phyloP scores from a whole-genome alignment of 208 protist species.

The Trypanosoma vivax region DNA sequence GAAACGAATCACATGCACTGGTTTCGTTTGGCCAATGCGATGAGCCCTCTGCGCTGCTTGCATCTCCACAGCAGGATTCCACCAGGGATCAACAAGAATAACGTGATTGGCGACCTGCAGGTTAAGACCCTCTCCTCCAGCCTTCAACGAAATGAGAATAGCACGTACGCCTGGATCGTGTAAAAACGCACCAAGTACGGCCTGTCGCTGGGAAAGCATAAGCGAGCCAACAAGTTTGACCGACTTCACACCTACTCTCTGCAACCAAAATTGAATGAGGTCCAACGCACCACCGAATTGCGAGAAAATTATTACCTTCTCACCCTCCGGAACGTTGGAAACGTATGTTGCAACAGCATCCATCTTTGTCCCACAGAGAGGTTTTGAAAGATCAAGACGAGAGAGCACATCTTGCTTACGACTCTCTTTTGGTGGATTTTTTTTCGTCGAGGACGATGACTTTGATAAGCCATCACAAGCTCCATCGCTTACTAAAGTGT shows the following conservation, averaged over 20 bases:
- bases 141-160: conserved; percentile 97
- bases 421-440: background rate
- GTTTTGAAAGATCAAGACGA: conserved; percentile 68
- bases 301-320: conserved; percentile 92
- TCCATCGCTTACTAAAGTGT: conserved; percentile 10
- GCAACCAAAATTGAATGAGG: conserved; percentile 87
- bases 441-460: background rate
- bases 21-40: conserved; percentile 96
- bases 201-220: conserved; percentile 70
- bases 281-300: conserved; percentile 97
- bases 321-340: conserved; percentile 44
- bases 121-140: conserved; percentile 98
- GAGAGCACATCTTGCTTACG: conserved; percentile 47
- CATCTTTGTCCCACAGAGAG: conserved; percentile 84
- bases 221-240: conserved; percentile 90
- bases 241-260: conserved; percentile 58
- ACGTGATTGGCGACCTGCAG: conserved; percentile 97
- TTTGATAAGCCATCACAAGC: background rate
- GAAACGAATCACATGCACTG: conserved; percentile 94
- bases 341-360: conserved; percentile 87
- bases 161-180: conserved; percentile 82
- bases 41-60: conserved; percentile 98
- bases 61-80: conserved; percentile 97
- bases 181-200: conserved; percentile 78
- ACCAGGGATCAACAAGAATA: conserved; percentile 98